These are phyloP conservation scores for Thamnidium elegans DNA, from an alignment of 192 early-diverging fungal genomes.

Conservation along the genomic window DNA sequence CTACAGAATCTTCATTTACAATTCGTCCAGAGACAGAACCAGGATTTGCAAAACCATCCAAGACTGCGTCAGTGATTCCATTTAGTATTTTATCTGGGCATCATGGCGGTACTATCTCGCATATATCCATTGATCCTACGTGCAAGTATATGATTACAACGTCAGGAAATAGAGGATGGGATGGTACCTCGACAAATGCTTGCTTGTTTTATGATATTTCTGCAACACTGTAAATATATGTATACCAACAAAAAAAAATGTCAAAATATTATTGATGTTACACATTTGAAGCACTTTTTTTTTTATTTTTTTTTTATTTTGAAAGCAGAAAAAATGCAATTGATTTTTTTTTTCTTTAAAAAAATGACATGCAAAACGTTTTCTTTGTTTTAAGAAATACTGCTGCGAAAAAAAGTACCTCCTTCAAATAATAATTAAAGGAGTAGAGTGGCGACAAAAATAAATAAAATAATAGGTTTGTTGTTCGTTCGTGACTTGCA, in stretches of 20 bases:
- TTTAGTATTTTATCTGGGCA: slow-evolving; percentile 95
- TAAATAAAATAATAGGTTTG: no score
- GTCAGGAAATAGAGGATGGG: slow-evolving; percentile 96
- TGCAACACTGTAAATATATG: slow-evolving; percentile 39
- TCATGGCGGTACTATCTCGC: slow-evolving; percentile 82
- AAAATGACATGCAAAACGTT: no score
- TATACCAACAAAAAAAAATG: not conserved
- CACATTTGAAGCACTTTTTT: no score
- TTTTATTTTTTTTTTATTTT: no score
- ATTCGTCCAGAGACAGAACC: slow-evolving; percentile 33
- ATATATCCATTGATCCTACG: slow-evolving; percentile 70
- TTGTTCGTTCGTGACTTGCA: no score
- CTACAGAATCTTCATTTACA: slow-evolving; percentile 40
- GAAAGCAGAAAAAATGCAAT: no score
- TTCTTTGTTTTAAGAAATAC: no score
- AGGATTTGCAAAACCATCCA: slow-evolving; percentile 22
- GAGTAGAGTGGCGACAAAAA: no score
- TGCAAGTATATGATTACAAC: slow-evolving; percentile 85
- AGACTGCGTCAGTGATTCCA: slow-evolving; percentile 49
- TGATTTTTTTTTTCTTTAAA: no score
- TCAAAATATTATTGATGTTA: no score
- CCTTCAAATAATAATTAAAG: no score
- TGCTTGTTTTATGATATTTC: slow-evolving; percentile 85
- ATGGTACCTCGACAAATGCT: slow-evolving; percentile 77
- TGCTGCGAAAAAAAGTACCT: no score